phyloP scores from a whole-genome alignment of 768 basidiomycete genomes.

The Boletus pseudo-olivaceus region DNA sequence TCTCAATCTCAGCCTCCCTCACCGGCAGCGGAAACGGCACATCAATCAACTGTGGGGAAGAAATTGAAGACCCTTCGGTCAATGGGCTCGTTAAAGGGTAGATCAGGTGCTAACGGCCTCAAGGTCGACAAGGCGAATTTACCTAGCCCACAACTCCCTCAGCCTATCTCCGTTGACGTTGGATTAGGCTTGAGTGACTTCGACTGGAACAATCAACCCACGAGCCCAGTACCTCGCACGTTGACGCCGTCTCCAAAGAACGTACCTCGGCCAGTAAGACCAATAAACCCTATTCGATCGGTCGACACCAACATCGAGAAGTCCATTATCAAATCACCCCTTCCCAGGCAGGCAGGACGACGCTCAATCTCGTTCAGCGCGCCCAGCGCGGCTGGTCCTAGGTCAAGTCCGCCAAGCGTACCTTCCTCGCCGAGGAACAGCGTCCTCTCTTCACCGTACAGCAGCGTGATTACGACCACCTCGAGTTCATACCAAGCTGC shows the following conservation, averaged over 20 bases:
- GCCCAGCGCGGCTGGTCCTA: constrained; percentile 27
- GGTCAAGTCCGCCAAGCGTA: constrained; percentile 45
- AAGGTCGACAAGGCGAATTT: constrained; percentile 38
- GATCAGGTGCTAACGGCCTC: constrained; percentile 24
- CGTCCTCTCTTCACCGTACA: constrained; percentile 30
- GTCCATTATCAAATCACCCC: constrained; percentile 31
- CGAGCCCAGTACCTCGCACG: constrained; percentile 9
- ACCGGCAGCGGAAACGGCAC: constrained; percentile 36
- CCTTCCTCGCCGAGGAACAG: constrained; percentile 54
- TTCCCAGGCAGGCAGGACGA: constrained; percentile 51
- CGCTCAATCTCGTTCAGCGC: constrained; percentile 67
- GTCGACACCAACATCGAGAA: constrained; percentile 33
- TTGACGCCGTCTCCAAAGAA: constrained; percentile 20
- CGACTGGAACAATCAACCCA: constrained; percentile 42
- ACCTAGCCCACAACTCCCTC: constrained; percentile 51
- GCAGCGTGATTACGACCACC: constrained; percentile 21
- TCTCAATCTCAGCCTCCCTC: constrained; percentile 46
- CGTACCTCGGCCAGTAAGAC: constrained; percentile 17
- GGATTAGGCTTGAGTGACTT: constrained; percentile 55
- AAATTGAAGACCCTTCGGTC: constrained; percentile 73
- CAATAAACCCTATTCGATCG: constrained; percentile 15
- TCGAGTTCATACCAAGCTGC: constrained; percentile 50
- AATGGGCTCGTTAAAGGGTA: constrained; percentile 75
- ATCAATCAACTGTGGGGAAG: constrained; percentile 38
- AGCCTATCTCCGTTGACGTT: constrained; percentile 50